Evolutionary conservation across 805 yeast species (phyloP), one percentile per base, ranked within the genome.

Genomic region (Kuraishia molischiana): DNA sequence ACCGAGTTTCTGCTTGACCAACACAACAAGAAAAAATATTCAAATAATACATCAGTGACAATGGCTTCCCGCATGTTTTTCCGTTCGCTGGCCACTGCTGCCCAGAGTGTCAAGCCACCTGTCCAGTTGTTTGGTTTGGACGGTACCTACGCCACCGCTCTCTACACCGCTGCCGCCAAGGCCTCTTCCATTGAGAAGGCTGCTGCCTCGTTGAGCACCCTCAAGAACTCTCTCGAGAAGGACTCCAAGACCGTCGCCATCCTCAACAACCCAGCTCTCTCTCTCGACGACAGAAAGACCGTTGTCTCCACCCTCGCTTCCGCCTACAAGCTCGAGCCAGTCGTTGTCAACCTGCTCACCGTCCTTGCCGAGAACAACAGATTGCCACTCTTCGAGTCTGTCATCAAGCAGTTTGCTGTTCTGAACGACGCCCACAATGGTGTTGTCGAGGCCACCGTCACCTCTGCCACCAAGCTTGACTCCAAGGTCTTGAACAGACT

Each of bases 301-400:
- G 83, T 87, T 46, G 85, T 81, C 44, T 66, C 72, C 39, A 64
- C 79, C 40, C 61, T 92, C 50, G 58, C 67, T 39, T 49, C 60
- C 30, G 58, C 69, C 41, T 52, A 62, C 39, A 61, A 50, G 45
- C 67, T 80, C 51, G 95, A 85, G 63, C 66, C 75, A 49, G 69
- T 87, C 43, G 81, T 84, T 42, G 53, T 74, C 51, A 92, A 89
- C 72, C 76, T 92, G 61, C 75, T 92, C 61, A 61, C 62, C 43
- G 95, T 89, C 36, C 72, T 92, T 51, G 86, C 95, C 51, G 95
- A 86, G 59, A 89, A 92, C 82, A 86, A 89, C 80, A 80, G 98
- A 69, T 76, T 92, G 63, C 63, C 67, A 44, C 64, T 87, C 52
- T 72, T 92, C 52, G 59, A 67, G 40, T 62, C 69, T 40, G 74